Base-by-base conservation (phyloP, 2,329 filamentous ascomycete genomes). In the Colletotrichum spaethianum region DNA sequence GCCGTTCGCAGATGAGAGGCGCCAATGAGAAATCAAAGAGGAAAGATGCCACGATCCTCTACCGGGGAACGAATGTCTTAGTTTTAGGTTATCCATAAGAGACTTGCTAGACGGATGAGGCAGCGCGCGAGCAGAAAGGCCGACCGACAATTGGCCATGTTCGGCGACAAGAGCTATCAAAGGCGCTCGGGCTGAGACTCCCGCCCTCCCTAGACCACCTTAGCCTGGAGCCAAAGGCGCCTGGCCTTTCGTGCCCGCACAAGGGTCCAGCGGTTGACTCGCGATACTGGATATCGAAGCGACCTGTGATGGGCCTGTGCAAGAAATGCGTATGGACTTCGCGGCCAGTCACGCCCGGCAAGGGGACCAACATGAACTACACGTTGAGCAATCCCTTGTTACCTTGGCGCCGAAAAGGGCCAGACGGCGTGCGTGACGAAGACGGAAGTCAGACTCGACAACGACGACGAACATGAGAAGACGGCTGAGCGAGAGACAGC, bases 1-100 rank as follows among this genome's bases (percentile, higher is more conserved):
- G 38, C 70, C 33, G 70, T 72, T 72, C 70, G 70, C 70, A 70
- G 70, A 70, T 64, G 65, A 46, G 31, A 59, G 53, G n/a, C 14
- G 38, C 53, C 55, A 68, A 59, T 68, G 18, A 63, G 20, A n/a
- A 59, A 18, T 11, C 64, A 40, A 53, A 26, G 53, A 69, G 59
- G 44, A 56, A 71, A 64, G 38, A 70, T 64, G 38, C 55, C 42
- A 53, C 65, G 11, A 52, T 56, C 31, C 52, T 63, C 28, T 53
- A 26, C 44, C 26, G 28, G 57, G 46, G 59, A 46, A 36, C 11
- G 12, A 38, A 42, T 72, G 70, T 72, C 70, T 72, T 26, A 36
- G 26, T 28, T 70, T 70, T 60, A 60, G 53, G 60, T 63, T 63
- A 36, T 60, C 59, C 52, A 36, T 52, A 53, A 63, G 60, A 64